phyloP scores from a whole-genome alignment of 805 yeast species.

The Zygotorulaspora danielsina region DNA sequence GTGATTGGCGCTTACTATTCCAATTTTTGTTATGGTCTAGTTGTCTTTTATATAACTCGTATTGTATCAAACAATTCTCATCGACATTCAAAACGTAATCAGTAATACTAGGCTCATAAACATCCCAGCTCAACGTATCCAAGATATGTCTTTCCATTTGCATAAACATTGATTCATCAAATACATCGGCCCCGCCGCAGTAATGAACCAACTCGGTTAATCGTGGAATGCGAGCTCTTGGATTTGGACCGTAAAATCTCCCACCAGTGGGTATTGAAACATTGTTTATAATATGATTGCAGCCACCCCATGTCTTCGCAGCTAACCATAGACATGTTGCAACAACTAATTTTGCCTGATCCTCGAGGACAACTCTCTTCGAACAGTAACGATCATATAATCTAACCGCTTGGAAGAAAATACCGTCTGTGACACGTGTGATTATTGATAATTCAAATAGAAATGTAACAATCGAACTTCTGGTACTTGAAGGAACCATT shows the following conservation, averaged over 20 bases:
- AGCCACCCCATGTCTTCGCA: slow-evolving; percentile 76
- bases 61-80: slow-evolving; percentile 42
- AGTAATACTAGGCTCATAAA: slow-evolving; percentile 57
- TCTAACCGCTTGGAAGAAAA: slow-evolving; percentile 63
- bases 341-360: slow-evolving; percentile 85
- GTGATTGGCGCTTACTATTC: slow-evolving; percentile 22
- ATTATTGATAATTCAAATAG: slow-evolving; percentile 65
- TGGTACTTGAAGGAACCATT: slow-evolving; percentile 58
- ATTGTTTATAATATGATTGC: slow-evolving; percentile 59
- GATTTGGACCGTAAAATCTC: slow-evolving; percentile 62
- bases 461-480: slow-evolving; percentile 76
- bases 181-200: slow-evolving; percentile 60
- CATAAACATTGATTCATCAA: slow-evolving; percentile 55
- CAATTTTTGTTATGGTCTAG: slow-evolving; percentile 27
- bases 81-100: slow-evolving; percentile 44
- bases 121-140: slow-evolving; percentile 66
- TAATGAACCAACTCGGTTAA: slow-evolving; percentile 64
- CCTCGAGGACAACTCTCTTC: slow-evolving; percentile 74
- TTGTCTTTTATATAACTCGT: slow-evolving; percentile 35
- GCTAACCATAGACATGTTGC: slow-evolving; percentile 93
- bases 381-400: slow-evolving; percentile 90
- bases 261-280: slow-evolving; percentile 52
- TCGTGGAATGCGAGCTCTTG: slow-evolving; percentile 70
- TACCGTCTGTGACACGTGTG: slow-evolving; percentile 61
- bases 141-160: slow-evolving; percentile 78